Evolutionary conservation across 2,329 filamentous ascomycete genomes (phyloP).

Genomic region (Fusarium oligoseptatum): DNA sequence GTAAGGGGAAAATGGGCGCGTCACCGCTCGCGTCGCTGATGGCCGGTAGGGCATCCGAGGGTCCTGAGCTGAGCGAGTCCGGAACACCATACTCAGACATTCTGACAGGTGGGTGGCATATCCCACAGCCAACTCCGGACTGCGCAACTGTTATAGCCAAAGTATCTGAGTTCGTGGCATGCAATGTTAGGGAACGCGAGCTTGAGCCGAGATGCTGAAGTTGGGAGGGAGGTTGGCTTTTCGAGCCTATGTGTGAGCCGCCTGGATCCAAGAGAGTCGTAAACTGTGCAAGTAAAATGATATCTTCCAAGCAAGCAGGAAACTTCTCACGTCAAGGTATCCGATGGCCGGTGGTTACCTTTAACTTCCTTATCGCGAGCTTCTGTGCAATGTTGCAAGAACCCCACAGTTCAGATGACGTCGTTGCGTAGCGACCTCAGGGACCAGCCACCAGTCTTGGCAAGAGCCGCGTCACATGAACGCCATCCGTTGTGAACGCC

Average conservation of each 20-base stretch:
- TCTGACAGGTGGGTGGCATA: constrained; percentile 24
- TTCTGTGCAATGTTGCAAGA: constrained; percentile 9
- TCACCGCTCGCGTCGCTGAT: constrained; percentile 35
- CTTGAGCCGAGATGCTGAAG: background rate
- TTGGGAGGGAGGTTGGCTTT: background rate
- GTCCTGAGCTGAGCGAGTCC: constrained; percentile 38
- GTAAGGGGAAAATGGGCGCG: constrained; percentile 51
- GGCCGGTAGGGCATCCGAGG: constrained; percentile 29
- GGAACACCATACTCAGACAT: constrained; percentile 46
- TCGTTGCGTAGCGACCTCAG: constrained; percentile 15
- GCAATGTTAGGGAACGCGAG: background rate
- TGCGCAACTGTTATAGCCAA: background rate
- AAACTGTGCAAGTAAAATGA: background rate
- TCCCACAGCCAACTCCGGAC: constrained; percentile 14
- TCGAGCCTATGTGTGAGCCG: background rate
- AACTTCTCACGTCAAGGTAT: background rate
- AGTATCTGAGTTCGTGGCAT: constrained; percentile 9
- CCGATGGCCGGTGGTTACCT: constrained; percentile 16
- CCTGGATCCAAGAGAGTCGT: background rate
- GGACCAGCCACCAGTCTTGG: constrained; percentile 1
- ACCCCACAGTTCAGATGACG: constrained; percentile 40
- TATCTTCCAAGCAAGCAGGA: background rate
- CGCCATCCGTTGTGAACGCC: background rate
- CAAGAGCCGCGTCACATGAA: constrained; percentile 8
- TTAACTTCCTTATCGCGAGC: constrained; percentile 19